Base-by-base conservation (phyloP, 108 stramenopile species). In the Cyclotella cryptica region DNA sequence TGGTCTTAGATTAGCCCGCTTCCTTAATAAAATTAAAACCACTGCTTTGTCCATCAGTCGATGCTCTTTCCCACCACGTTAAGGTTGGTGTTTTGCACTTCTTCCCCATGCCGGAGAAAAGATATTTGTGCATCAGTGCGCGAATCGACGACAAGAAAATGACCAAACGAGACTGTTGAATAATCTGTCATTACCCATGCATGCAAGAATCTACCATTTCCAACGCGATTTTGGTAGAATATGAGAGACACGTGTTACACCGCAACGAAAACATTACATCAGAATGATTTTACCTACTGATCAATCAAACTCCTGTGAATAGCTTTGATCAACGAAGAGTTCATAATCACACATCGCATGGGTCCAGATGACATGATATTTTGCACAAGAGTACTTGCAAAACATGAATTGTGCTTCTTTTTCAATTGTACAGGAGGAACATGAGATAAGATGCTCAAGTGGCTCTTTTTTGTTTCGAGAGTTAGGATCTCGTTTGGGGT, bases 1-100 rank as follows among this genome's bases (percentile, higher is more conserved):
- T 35, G 35, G 35, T 5, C 35, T 35, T 35, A 6, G 2, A 45
- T 79, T 72, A 72, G 26, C 82, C 81, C 15, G 74, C 67, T 72
- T 87, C 85, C 81, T 95, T 96, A 39, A 92, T 81, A 30, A n/a
- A n/a, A 97, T 83, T 79, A 95, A 93, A n/a, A 96, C 91, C 19
- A 99, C 94, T 74, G 98, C 99, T 72, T 99, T 98, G 75, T 99
- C 98, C 69, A 74, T 66, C 12, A 99, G 87, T 19, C 91, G 70
- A 80, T 99, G 99, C 26, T 98, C 98, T 74, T 95, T 98, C 17
- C 98, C 98, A 55, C 96, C 95, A 24, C 96, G 87, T 83, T 99
- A 98, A 30, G 99, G 99, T 78, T 98, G 98, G 83, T 99, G 98
- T 77, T 98, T 97, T 47, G 97, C 98, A 46, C 85, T 87, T 40